Conservation (phyloP, 106 monocot genomes). For the Allium fistulosum region DNA sequence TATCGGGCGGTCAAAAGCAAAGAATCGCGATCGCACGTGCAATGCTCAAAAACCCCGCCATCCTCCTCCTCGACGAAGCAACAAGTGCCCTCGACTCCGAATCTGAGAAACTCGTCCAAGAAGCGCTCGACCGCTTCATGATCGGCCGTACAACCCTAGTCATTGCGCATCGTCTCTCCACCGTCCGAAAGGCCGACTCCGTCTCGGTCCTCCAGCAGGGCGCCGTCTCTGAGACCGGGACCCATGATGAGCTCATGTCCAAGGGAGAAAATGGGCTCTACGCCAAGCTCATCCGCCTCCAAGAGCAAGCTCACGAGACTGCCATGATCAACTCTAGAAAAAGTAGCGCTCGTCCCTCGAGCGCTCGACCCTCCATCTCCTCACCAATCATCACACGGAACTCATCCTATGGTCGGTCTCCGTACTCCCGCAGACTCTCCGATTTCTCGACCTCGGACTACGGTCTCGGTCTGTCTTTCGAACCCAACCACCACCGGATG, state of each 20-base stretch:
- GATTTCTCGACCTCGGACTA: slow-evolving; percentile 76
- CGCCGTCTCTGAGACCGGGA: slow-evolving; percentile 62
- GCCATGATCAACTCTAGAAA: slow-evolving; percentile 58
- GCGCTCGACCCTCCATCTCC: slow-evolving; percentile 81
- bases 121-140: slow-evolving; percentile 97
- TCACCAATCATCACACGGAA: slow-evolving; percentile 81
- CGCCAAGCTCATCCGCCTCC: slow-evolving; percentile 81
- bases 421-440: slow-evolving; percentile 77
- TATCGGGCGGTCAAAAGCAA: slow-evolving; percentile 98
- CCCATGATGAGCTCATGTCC: slow-evolving; percentile 88
- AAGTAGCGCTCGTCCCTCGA: slow-evolving; percentile 86
- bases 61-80: slow-evolving; percentile 91
- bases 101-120: slow-evolving; percentile 95
- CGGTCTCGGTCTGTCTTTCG: slow-evolving; percentile 36
- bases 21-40: slow-evolving; percentile 96
- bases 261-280: slow-evolving; percentile 69
- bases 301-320: slow-evolving; percentile 81
- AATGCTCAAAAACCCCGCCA: slow-evolving; percentile 93
- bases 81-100: slow-evolving; percentile 96
- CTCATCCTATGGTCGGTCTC: slow-evolving; percentile 89
- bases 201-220: slow-evolving; percentile 88
- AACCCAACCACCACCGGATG: slow-evolving; percentile 30
- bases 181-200: slow-evolving; percentile 77
- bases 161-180: slow-evolving; percentile 93
- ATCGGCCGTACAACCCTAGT: slow-evolving; percentile 95